Base-by-base conservation (phyloP, 164 flowering plant genomes). In the Annona squamosa region DNA sequence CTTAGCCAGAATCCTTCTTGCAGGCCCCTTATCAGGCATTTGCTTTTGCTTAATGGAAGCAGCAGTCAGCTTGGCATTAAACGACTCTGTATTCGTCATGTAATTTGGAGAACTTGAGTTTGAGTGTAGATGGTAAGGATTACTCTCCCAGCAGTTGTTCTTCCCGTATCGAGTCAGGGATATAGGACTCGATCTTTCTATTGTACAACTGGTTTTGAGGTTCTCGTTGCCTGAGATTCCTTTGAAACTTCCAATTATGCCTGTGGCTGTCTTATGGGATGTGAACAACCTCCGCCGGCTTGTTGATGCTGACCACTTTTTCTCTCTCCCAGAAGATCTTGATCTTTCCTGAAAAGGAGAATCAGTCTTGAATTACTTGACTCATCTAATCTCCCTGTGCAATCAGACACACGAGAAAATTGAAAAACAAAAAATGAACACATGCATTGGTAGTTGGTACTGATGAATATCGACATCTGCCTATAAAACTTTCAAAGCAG, bases 11-110 rank as follows among this genome's bases (percentile, higher is more conserved):
- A 74, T 78, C 81, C 78, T 83, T 86, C 87, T 83, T 80, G 89
- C 0, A 26, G 86, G 74, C 10, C 77, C 78, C 10, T 85, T 76
- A 66, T 89, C 92, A 0, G 93, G 96, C 72, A 96, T 84, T 56
- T 92, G 96, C 79, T 85, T 92, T 1, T 96, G 94, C 0, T 93
- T 94, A 65, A 94, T 90, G 4, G 77, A 82, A 16, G 94, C 91
- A 16, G 94, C 91, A 82, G 94, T 80, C 71, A 81, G 64, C 66
- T 92, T 92, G 1, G 96, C 96, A 56, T 77, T 82, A 47, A 86
- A 92, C 0, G 96, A 91, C 46, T 88, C 85, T 0, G 93, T 92
- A 68, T 80, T 86, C 0, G 94, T 85, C 98, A 92, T 92, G 74
- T 91, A 92, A 71, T 79, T 84, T 0, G 96, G 96, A 76, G 7